Evolutionary conservation across 208 protist species (phyloP), one percentile per base, ranked within the genome.

Genomic region (Angomonas deanei): DNA sequence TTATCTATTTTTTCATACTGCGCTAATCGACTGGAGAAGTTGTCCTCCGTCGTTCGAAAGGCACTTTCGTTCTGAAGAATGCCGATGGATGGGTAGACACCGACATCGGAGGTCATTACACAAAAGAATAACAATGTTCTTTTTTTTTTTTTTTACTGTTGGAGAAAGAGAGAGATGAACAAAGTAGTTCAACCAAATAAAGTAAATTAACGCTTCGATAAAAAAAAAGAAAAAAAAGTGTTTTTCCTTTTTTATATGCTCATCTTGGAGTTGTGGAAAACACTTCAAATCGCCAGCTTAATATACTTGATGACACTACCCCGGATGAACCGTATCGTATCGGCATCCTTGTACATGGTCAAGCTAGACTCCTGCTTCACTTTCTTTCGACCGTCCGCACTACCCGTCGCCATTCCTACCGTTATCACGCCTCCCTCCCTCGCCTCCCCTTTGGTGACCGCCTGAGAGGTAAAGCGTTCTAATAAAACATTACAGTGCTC

Each of bases 1-100:
- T 98, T 98, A 53, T 97, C 89, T 28, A 92, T 61, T 21, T 91
- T 88, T 39, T 77, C 19, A 65, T 98, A 99, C 28, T 82, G 83
- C 23, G 66, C 42, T 13, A 81, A 72, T 36, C 70, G 65, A 11
- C 32, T 69, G 21, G 49, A 53, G 47, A 17, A 5, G 23, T 15
- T 26, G 47, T 53, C 47, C 10, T n/a, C n/a, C 5, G 8, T 21
- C 11, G n/a, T 8, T 8, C 11, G 15, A 42, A 42, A 42, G 47
- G 47, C 5, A 24, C 10, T 6, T 11, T 17, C 47, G 19, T 17
- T 53, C 10, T 27, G 8, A 17, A 26, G n/a, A 17, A 53, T n/a
- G 47, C 23, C 23, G 23, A 17, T 26, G 47, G 47, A 53, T 5
- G 47, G 47, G 23, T 53, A 28, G n/a, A 26, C 47, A 26, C 23